phyloP scores from a whole-genome alignment of 306 rosid genomes.

The Dalbergia cultrata region DNA sequence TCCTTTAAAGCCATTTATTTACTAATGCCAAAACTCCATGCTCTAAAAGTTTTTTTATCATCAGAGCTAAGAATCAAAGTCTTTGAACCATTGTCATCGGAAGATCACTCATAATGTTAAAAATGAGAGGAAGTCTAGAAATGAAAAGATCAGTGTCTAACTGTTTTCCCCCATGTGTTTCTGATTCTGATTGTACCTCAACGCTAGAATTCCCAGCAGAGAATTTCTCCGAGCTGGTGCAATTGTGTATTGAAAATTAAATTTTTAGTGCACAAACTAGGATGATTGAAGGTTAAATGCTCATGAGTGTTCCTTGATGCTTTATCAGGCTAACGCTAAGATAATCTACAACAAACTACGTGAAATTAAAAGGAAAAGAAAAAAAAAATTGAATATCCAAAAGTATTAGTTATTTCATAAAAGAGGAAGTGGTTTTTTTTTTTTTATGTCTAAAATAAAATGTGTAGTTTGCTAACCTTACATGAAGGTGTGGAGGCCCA shows the following conservation, averaged over 20 bases:
- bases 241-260: conserved; percentile 72
- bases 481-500: too few relatives aligned
- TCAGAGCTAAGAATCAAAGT: conserved; percentile 80
- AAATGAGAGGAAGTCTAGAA: conserved; percentile 51
- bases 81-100: conserved; percentile 95
- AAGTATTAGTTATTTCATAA: too few relatives aligned
- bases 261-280: conserved; percentile 71
- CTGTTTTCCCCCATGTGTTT: conserved; percentile 67
- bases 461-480: too few relatives aligned
- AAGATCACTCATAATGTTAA: conserved; percentile 95
- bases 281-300: too few relatives aligned
- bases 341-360: not conserved
- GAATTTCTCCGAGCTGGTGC: conserved; percentile 64
- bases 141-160: conserved; percentile 69
- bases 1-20: conserved; percentile 81
- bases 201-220: conserved; percentile 65
- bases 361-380: too few relatives aligned
- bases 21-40: conserved; percentile 78
- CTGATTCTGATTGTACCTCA: conserved; percentile 74
- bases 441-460: too few relatives aligned
- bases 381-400: too few relatives aligned
- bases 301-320: too few relatives aligned
- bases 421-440: too few relatives aligned
- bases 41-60: conserved; percentile 64
- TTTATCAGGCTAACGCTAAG: not conserved